Evolutionary conservation across 306 rosid genomes (phyloP).

Genomic region (Amphicarpaea edgeworthii): DNA sequence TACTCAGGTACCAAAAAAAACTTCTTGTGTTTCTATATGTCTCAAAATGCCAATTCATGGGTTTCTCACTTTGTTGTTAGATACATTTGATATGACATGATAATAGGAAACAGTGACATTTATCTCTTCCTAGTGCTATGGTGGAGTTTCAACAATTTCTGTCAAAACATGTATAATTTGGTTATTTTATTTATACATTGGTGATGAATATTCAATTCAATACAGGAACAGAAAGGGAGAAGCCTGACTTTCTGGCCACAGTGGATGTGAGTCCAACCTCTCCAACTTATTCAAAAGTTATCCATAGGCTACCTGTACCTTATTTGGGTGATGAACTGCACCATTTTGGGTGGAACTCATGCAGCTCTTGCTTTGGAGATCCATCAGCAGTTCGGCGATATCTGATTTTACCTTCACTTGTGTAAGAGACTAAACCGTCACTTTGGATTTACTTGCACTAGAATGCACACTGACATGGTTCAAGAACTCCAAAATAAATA

Average conservation of each 20-base stretch:
- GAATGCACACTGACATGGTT: neutral
- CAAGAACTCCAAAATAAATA: neutral
- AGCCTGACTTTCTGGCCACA: conserved; percentile 83
- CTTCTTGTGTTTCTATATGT: neutral
- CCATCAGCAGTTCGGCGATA: conserved; percentile 65
- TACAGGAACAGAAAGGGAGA: conserved; percentile 74
- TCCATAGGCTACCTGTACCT: conserved; percentile 69
- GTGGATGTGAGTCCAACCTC: conserved; percentile 76
- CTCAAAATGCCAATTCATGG: neutral
- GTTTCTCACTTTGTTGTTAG: neutral
- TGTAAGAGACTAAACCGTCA: conserved; percentile 52
- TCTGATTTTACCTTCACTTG: conserved; percentile 66
- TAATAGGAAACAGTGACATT: neutral
- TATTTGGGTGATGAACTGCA: conserved; percentile 79
- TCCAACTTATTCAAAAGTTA: conserved; percentile 70
- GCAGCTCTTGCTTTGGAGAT: conserved; percentile 85
- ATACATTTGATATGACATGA: neutral
- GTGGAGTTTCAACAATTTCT: conserved; percentile 1
- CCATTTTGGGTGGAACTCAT: conserved; percentile 77
- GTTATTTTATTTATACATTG: neutral
- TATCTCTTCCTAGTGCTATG: conserved; percentile 2
- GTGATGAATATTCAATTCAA: neutral
- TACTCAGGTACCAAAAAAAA: conserved; percentile 61
- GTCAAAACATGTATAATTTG: neutral
- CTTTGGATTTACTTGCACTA: neutral